Evolutionary conservation across 768 basidiomycete species (phyloP).

Genomic region (Amanita rimosa): DNA sequence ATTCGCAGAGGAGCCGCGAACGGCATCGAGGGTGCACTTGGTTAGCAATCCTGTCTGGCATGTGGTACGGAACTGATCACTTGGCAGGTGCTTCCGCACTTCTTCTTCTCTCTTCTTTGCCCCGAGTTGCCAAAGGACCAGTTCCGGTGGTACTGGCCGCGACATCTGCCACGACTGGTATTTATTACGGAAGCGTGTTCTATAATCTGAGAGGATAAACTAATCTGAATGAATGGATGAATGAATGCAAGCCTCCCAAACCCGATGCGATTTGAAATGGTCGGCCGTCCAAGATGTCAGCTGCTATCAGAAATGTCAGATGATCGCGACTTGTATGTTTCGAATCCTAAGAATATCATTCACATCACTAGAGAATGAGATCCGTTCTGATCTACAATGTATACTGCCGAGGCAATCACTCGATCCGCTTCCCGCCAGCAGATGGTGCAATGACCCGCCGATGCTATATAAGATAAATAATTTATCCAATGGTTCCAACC

Average conservation of each 20-base stretch:
- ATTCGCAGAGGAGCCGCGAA: slow-evolving; percentile 64
- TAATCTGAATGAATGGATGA: not conserved
- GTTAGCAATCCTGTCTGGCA: slow-evolving; percentile 24
- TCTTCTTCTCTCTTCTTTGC: slow-evolving; percentile 62
- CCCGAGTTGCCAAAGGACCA: slow-evolving; percentile 64
- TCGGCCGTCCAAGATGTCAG: too few species aligned
- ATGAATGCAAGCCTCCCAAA: not conserved
- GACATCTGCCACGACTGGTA: slow-evolving; percentile 46
- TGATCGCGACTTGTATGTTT: too few species aligned
- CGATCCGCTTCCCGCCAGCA: too few species aligned
- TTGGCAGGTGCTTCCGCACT: slow-evolving; percentile 61
- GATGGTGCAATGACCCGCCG: too few species aligned
- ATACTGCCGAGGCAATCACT: too few species aligned
- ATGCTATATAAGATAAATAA: too few species aligned
- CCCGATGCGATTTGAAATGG: too few species aligned
- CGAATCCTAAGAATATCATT: too few species aligned
- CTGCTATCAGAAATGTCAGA: too few species aligned
- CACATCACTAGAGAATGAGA: too few species aligned
- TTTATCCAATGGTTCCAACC: too few species aligned
- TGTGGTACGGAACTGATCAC: not conserved
- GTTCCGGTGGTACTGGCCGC: slow-evolving; percentile 53
- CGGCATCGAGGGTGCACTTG: slow-evolving; percentile 72
- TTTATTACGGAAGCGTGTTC: slow-evolving; percentile 59
- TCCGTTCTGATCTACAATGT: too few species aligned
- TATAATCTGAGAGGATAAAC: slow-evolving; percentile 28